Evolutionary conservation across 352 stramenopile genomes (phyloP).

Genomic region (Thalassiosira pacifica): DNA sequence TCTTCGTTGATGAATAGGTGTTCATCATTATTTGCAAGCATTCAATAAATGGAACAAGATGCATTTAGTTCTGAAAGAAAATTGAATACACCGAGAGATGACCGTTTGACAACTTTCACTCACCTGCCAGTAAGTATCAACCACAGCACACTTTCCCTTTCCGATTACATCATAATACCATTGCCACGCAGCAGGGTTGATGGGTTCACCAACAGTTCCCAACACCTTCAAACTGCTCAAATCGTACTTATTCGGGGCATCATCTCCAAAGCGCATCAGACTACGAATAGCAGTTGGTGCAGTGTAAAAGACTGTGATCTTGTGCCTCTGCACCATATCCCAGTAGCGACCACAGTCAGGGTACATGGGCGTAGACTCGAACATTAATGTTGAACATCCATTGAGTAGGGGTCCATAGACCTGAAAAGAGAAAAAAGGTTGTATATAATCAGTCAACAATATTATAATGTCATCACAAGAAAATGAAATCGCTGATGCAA

Average conservation of each 20-base stretch:
- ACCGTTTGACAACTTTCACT: no score
- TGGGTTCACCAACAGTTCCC: constrained; percentile 98
- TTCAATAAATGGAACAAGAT: background rate
- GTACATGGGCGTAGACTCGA: constrained; percentile 98
- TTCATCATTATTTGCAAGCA: no score
- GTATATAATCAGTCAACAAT: background rate
- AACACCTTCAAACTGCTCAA: constrained; percentile 93
- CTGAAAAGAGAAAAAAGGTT: background rate
- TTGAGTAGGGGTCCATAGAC: constrained; percentile 16
- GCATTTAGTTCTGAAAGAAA: no score
- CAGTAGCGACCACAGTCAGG: constrained; percentile 92
- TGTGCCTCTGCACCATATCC: constrained; percentile 96
- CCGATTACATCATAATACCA: constrained; percentile 96
- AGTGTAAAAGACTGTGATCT: constrained; percentile 95
- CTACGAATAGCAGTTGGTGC: constrained; percentile 94
- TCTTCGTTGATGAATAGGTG: constrained; percentile 75
- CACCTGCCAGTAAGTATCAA: constrained; percentile 97
- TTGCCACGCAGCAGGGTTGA: constrained; percentile 97
- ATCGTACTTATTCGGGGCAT: constrained; percentile 94
- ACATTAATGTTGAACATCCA: constrained; percentile 98
- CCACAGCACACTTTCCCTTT: constrained; percentile 90
- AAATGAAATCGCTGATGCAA: no score
- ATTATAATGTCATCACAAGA: no score
- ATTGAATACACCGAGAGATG: no score
- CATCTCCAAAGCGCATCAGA: constrained; percentile 96